Percentiles rank a stretch among this genome's conserved stretches.
Conservation (phyloP, 2,329 filamentous ascomycete genomes). For the Xylaria sp. region DNA sequence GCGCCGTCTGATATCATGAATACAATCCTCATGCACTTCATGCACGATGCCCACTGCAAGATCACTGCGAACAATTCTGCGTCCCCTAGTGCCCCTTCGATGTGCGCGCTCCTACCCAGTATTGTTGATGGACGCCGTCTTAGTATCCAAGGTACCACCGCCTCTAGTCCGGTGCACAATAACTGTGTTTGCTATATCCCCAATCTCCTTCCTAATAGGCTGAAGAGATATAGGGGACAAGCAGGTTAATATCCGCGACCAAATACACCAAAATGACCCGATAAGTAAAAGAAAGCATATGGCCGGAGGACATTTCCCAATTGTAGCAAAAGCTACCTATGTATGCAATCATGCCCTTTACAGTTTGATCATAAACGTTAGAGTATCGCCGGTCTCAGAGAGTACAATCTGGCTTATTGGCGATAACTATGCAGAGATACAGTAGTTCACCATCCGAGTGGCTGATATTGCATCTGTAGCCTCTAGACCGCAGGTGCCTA, state of each 20-base stretch:
- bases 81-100: background rate
- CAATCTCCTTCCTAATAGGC: slow-evolving; percentile 12
- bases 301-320: background rate
- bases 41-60: slow-evolving; percentile 17
- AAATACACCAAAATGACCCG: too few species aligned
- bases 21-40: slow-evolving; percentile 21
- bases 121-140: background rate
- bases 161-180: slow-evolving; percentile 6
- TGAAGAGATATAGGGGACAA: background rate
- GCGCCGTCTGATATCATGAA: background rate
- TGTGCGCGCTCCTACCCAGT: background rate
- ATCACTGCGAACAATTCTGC: slow-evolving; percentile 14
- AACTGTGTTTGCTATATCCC: slow-evolving; percentile 10
- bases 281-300: too few species aligned
- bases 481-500: background rate
- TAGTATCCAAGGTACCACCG: slow-evolving; percentile 1
- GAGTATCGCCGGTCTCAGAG: too few species aligned
- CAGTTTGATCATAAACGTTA: background rate
- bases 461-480: background rate
- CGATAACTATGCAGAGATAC: background rate
- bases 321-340: background rate
- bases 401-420: too few species aligned
- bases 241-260: background rate
- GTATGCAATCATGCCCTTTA: background rate
- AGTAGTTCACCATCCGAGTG: background rate